Evolutionary conservation across 202 grass and related monocot species (phyloP), one percentile per base, ranked within the genome.

Genomic region (Panicum virgatum): DNA sequence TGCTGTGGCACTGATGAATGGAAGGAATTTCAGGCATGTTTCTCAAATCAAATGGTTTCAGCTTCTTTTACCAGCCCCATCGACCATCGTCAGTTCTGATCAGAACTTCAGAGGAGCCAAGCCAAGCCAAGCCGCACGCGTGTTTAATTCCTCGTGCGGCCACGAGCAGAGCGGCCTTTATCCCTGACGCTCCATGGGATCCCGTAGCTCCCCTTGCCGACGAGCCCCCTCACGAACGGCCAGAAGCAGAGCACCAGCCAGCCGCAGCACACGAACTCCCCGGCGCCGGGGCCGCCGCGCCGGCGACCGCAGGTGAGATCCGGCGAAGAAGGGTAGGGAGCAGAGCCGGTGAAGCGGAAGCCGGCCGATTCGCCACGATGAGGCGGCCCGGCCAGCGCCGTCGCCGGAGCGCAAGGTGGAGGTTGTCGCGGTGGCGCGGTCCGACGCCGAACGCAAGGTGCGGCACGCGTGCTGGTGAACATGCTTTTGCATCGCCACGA

Each of bases 151-250:
- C 51, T 67, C 75, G 19, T 62, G 66, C 11, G 11, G 30, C 62
- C 25, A 84, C 84, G 5, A 82, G n/a, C n/a, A n/a, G n/a, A n/a
- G n/a, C 20, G 13, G 87, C 87, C 47, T 93, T 90, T 3, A 47
- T 30, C 40, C 45, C 53, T 85, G 54, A 88, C 63, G 25, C 39
- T 56, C 87, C 82, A 90, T 0, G 87, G 88, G 69, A 90, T 88
- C 3, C 91, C 88, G 22, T 88, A 80, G 12, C 75, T 83, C 10
- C 82, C 85, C 6, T 20, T 87, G 47, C 81, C 65, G 2, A 34
- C 62, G 20, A 93, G 79, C 8, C 91, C 88, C 50, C 74, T 88
- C 34, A 88, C 48, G 61, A 93, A 93, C 2, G 88, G 88, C 87
- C 46, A 83, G 73, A 93, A 77, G 74, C 82, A 82, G 15, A 93